These are phyloP conservation scores for Pisolithus sp. DNA, from an alignment of 768 basidiomycete genomes.

Conservation along the genomic window DNA sequence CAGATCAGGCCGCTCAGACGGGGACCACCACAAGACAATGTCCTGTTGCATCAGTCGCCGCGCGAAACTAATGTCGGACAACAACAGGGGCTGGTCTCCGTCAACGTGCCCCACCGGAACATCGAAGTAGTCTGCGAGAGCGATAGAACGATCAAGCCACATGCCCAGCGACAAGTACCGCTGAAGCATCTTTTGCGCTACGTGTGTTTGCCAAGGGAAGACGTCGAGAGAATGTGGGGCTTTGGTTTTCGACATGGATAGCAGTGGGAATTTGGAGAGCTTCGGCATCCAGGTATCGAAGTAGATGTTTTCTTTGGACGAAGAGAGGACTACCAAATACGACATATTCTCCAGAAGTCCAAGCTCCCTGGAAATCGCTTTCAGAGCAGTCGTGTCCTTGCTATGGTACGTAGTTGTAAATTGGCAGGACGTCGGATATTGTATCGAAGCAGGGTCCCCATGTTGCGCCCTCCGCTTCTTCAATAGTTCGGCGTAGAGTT, in stretches of 20 bases:
- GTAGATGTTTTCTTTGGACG: constrained; percentile 75
- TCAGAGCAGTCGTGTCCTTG: constrained; percentile 73
- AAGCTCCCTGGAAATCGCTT: constrained; percentile 83
- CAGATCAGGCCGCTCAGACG: constrained; percentile 80
- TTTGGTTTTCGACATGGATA: constrained; percentile 81
- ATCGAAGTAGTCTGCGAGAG: constrained; percentile 86
- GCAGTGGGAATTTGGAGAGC: constrained; percentile 76
- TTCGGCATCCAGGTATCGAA: constrained; percentile 70
- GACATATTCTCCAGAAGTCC: constrained; percentile 68
- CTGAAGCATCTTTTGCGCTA: constrained; percentile 74
- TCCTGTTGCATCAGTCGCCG: constrained; percentile 83
- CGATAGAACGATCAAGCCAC: constrained; percentile 75
- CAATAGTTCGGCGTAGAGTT: constrained; percentile 61
- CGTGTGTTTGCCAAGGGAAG: constrained; percentile 85
- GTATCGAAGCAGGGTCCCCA: constrained; percentile 42
- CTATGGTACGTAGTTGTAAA: constrained; percentile 72
- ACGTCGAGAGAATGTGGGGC: constrained; percentile 68
- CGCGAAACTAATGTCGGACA: constrained; percentile 89
- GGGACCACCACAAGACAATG: constrained; percentile 95
- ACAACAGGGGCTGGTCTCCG: constrained; percentile 79
- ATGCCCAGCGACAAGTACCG: constrained; percentile 73
- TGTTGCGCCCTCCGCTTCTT: constrained; percentile 41
- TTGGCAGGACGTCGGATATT: constrained; percentile 57
- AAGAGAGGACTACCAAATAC: constrained; percentile 76
- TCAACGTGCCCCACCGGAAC: constrained; percentile 90